Conservation (phyloP, 805 yeast genomes). For the Kregervanrija fluxuum region DNA sequence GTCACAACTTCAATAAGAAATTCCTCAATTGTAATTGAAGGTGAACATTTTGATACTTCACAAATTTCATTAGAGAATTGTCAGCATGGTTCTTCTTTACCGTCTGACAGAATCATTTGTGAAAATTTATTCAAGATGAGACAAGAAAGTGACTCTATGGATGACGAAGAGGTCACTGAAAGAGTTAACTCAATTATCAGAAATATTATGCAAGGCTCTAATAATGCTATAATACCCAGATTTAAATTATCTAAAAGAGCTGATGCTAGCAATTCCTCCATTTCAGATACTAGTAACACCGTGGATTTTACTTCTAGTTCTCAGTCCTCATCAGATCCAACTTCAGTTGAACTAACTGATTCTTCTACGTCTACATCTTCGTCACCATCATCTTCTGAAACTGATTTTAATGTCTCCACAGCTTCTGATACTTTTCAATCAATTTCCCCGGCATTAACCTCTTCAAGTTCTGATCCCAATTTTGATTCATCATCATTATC, state of each 20-base stretch:
- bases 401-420: not conserved
- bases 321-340: slow-evolving; percentile 11
- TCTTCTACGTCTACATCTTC: slow-evolving; percentile 19
- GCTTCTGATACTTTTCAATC: not conserved
- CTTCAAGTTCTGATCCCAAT: not conserved
- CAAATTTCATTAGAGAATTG: too few relatives aligned
- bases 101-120: not conserved
- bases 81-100: not conserved
- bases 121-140: not conserved
- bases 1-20: too few relatives aligned
- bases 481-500: not conserved
- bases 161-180: too few relatives aligned
- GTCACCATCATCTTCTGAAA: slow-evolving; percentile 5
- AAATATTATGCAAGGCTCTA: slow-evolving; percentile 18
- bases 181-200: slow-evolving; percentile 15
- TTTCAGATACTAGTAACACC: not conserved
- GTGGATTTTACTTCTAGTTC: not conserved
- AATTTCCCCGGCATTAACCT: slow-evolving; percentile 1
- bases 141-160: too few relatives aligned
- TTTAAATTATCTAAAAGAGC: slow-evolving; percentile 19
- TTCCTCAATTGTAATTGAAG: too few relatives aligned
- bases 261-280: slow-evolving; percentile 6
- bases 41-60: too few relatives aligned
- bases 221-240: slow-evolving; percentile 23
- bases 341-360: slow-evolving; percentile 5